Conservation (phyloP, 2,329 filamentous ascomycete species). For the Aspergillus hiratsukae region DNA sequence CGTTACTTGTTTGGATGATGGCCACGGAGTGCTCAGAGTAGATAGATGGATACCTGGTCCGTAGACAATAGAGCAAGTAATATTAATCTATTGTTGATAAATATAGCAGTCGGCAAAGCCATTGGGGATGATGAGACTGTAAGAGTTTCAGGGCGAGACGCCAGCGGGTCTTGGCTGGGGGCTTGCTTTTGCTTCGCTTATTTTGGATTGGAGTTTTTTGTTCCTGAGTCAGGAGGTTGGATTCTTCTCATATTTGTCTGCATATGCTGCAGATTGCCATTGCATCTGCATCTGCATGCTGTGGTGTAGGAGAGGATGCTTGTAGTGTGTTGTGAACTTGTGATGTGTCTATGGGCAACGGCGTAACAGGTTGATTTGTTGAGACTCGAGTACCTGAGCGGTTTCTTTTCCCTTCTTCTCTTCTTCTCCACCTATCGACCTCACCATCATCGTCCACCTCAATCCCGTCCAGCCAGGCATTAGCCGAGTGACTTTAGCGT, state of each 20-base stretch:
- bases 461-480: background rate
- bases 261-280: background rate
- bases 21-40: background rate
- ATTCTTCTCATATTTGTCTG: background rate
- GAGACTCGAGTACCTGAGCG: background rate
- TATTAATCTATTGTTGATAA: background rate
- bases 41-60: background rate
- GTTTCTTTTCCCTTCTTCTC: background rate
- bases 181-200: background rate
- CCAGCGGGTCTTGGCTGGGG: background rate
- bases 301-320: background rate
- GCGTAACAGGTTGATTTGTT: background rate
- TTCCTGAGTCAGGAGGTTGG: background rate
- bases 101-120: background rate
- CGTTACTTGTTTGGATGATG: background rate
- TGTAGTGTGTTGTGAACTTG: background rate
- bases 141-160: constrained; percentile 7
- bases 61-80: background rate
- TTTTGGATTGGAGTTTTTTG: background rate
- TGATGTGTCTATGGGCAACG: background rate
- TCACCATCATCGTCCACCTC: background rate
- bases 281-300: background rate
- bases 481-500: background rate
- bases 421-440: background rate
- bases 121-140: background rate